These are phyloP conservation scores for Scortechinia acanthostroma DNA, from an alignment of 2,329 filamentous ascomycete species.

Conservation along the genomic window DNA sequence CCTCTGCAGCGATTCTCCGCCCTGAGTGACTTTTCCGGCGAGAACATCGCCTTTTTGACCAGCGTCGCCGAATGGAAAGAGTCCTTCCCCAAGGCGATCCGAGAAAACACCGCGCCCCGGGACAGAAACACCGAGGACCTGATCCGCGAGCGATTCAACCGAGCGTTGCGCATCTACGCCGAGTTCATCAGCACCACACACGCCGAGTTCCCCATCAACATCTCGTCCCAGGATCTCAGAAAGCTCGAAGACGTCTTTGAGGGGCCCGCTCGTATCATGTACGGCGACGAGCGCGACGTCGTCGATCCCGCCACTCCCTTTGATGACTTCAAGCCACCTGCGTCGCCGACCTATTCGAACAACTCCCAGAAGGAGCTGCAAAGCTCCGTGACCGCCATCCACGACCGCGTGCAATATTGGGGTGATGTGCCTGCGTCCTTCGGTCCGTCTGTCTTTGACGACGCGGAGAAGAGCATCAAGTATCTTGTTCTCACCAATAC, in stretches of 20 bases:
- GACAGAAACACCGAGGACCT: slow-evolving; percentile 14
- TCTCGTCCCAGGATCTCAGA: slow-evolving; percentile 46
- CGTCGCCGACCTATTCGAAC: neutral
- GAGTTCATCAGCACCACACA: slow-evolving; percentile 51
- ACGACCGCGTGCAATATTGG: neutral
- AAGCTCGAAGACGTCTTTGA: slow-evolving; percentile 50
- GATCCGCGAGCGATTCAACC: slow-evolving; percentile 43
- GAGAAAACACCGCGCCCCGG: slow-evolving; percentile 11
- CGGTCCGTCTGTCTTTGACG: slow-evolving; percentile 6
- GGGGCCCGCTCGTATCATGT: slow-evolving; percentile 34
- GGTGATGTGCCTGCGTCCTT: neutral
- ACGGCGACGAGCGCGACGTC: slow-evolving; percentile 21
- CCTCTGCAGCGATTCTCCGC: slow-evolving; percentile 60
- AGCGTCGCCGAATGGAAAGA: slow-evolving; percentile 47
- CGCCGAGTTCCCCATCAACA: slow-evolving; percentile 62
- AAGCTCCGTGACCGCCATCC: neutral
- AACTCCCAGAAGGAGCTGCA: neutral
- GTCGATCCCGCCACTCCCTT: slow-evolving; percentile 35
- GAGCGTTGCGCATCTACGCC: slow-evolving; percentile 52
- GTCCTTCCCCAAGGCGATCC: slow-evolving; percentile 14
- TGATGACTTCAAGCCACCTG: slow-evolving; percentile 6
- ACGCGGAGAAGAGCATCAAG: slow-evolving; percentile 11
- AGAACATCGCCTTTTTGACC: slow-evolving; percentile 63
- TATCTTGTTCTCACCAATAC: slow-evolving; percentile 18
- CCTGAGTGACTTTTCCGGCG: slow-evolving; percentile 60